Base-by-base conservation (phyloP, 2,329 filamentous ascomycete species). In the Fusarium sp. region DNA sequence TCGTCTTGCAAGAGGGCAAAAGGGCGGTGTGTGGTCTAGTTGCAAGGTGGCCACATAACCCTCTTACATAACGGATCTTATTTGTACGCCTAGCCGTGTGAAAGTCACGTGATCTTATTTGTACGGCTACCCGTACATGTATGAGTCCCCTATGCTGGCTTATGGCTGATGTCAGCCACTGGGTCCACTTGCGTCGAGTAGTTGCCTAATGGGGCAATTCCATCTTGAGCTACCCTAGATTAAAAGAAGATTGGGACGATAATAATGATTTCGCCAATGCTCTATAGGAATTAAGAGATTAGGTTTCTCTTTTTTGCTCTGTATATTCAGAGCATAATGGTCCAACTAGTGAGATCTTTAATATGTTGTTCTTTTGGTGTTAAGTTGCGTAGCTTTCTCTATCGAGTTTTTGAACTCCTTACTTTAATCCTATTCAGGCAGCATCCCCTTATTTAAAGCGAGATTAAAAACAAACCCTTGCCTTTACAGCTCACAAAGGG, bases 91-190 rank as follows among this genome's bases (percentile, higher is more conserved):
- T n/a, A n/a, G n/a, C n/a, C n/a, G n/a, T n/a, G n/a, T n/a, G n/a
- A n/a, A n/a, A n/a, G n/a, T n/a, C n/a, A n/a, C n/a, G n/a, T n/a
- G n/a, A n/a, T n/a, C n/a, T n/a, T n/a, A n/a, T n/a, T n/a, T n/a
- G n/a, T n/a, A n/a, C n/a, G n/a, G n/a, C n/a, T n/a, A n/a, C n/a
- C n/a, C n/a, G n/a, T n/a, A n/a, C n/a, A n/a, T n/a, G 24, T 27
- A 27, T 27, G 24, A 6, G 24, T 27, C 24, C 4, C 24, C 24
- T 39, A 22, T 27, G 22, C 52, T 54, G 54, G 57, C 54, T 66
- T 60, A 64, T 79, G 75, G 75, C 77, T 78, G 74, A 78, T 69
- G 65, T 78, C 72, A 78, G 77, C 77, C 77, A 79, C 64, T 24
- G 11, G 39, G 22, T 31, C 73, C 70, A 69, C 69, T 56, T 24